Evolutionary conservation across 345 rosid species (phyloP).

Genomic region (Rubroshorea leprosula): DNA sequence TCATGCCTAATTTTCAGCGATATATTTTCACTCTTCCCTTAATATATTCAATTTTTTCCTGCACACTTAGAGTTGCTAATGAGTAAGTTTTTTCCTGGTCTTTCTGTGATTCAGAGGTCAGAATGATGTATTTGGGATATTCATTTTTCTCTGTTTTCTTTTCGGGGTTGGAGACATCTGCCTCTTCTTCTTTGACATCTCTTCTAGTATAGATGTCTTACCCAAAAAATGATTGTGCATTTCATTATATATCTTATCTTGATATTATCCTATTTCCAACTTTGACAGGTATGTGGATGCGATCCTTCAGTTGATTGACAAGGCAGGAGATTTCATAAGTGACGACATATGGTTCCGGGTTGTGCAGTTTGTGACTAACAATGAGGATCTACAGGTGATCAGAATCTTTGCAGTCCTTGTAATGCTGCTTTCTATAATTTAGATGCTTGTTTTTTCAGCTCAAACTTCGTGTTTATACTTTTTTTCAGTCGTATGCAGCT

Average conservation of each 20-base stretch:
- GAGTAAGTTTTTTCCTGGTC: too few species aligned
- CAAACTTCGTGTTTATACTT: slow-evolving; percentile 21
- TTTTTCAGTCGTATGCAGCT: slow-evolving; percentile 85
- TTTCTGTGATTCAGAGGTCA: too few species aligned
- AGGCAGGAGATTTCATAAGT: slow-evolving; percentile 99
- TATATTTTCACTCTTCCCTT: too few species aligned
- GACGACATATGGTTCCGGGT: slow-evolving; percentile 99
- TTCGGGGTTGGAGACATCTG: background rate
- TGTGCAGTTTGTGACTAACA: slow-evolving; percentile 97
- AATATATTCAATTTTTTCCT: too few species aligned
- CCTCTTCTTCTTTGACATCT: background rate
- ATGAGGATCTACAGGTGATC: slow-evolving; percentile 94
- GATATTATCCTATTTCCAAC: background rate
- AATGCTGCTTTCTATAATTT: slow-evolving; percentile 9
- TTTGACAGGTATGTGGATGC: slow-evolving; percentile 88
- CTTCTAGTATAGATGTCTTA: background rate
- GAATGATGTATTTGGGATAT: too few species aligned
- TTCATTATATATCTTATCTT: background rate
- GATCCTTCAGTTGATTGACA: slow-evolving; percentile 98
- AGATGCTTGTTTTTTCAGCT: slow-evolving; percentile 7
- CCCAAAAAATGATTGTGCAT: background rate
- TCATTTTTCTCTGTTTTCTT: background rate
- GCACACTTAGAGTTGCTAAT: too few species aligned
- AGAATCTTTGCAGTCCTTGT: slow-evolving; percentile 4
- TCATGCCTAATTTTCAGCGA: too few species aligned